phyloP scores from a whole-genome alignment of 2,329 filamentous ascomycete species.

The Fusarium oligoseptatum region DNA sequence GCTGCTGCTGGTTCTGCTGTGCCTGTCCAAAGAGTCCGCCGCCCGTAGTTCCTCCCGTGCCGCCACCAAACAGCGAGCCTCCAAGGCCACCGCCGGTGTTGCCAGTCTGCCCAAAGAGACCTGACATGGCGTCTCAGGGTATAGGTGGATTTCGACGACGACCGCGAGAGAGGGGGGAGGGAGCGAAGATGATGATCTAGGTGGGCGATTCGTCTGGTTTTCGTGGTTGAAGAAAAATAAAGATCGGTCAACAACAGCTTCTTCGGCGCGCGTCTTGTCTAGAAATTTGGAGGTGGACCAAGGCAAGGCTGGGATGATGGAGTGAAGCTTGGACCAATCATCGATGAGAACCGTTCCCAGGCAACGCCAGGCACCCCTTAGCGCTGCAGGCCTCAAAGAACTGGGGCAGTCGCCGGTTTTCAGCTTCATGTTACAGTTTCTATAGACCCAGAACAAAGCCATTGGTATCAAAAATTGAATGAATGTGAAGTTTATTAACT shows the following conservation, averaged over 20 bases:
- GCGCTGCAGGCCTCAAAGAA: conserved; percentile 2
- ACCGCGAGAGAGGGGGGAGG: neutral
- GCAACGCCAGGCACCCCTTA: conserved; percentile 33
- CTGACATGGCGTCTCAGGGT: conserved; percentile 47
- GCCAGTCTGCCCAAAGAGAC: conserved; percentile 51
- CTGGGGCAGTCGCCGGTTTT: conserved; percentile 7
- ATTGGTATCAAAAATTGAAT: conserved; percentile 2
- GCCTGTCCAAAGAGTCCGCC: conserved; percentile 51
- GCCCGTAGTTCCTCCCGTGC: conserved; percentile 44
- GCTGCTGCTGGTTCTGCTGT: conserved; percentile 43
- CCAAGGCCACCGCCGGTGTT: conserved; percentile 37
- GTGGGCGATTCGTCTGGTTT: conserved; percentile 29
- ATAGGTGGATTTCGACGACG: conserved; percentile 10
- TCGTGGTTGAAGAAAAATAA: conserved; percentile 29
- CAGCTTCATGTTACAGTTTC: neutral
- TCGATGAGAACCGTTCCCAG: conserved; percentile 20
- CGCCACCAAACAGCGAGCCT: conserved; percentile 42
- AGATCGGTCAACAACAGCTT: conserved; percentile 38
- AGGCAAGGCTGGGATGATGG: conserved; percentile 47
- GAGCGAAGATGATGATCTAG: conserved; percentile 12
- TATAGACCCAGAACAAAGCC: neutral
- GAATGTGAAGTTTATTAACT: neutral
- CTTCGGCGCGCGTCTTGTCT: conserved; percentile 45
- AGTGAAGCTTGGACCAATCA: conserved; percentile 54
- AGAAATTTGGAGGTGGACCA: conserved; percentile 49